phyloP scores from a whole-genome alignment of 2,329 filamentous ascomycete genomes.

The Arthroderma sp. region DNA sequence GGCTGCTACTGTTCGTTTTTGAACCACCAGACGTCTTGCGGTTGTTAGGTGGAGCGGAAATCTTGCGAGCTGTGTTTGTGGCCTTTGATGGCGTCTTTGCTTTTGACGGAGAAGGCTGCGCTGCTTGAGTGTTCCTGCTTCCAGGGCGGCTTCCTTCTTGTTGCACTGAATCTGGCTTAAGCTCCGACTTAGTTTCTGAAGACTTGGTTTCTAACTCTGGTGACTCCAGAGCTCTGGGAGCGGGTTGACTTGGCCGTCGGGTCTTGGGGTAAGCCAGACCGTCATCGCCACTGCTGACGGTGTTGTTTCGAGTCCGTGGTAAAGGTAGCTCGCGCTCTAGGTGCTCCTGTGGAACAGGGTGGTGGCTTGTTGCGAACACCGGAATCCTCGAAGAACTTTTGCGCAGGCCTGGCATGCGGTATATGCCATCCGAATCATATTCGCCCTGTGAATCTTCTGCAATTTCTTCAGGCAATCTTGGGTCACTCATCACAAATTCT shows the following conservation, averaged over 20 bases:
- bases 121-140: not conserved
- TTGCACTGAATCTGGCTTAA: conserved; percentile 11
- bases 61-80: conserved; percentile 23
- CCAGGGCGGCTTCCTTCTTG: conserved; percentile 3
- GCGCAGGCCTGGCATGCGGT: conserved; percentile 40
- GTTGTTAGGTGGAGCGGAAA: conserved; percentile 24
- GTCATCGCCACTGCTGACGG: conserved; percentile 45
- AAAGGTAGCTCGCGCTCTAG: conserved; percentile 62
- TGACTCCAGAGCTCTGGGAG: conserved; percentile 11
- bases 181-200: conserved; percentile 5
- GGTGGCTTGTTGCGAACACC: conserved; percentile 64
- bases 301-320: conserved; percentile 45
- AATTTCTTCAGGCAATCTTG: conserved; percentile 66
- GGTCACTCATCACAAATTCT: conserved; percentile 41
- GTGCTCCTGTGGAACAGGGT: conserved; percentile 58
- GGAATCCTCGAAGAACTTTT: conserved; percentile 69
- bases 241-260: conserved; percentile 52
- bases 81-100: conserved; percentile 18
- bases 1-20: conserved; percentile 21
- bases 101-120: conserved; percentile 16
- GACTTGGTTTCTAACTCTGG: conserved; percentile 18
- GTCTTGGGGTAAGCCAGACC: conserved; percentile 47
- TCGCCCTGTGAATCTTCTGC: conserved; percentile 37
- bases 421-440: conserved; percentile 34
- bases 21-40: conserved; percentile 27